A percentile compares a stretch with the other conserved stretches of the same genome.
phyloP scores from a whole-genome alignment of 768 basidiomycete species.

The Crepidotus variabilis region DNA sequence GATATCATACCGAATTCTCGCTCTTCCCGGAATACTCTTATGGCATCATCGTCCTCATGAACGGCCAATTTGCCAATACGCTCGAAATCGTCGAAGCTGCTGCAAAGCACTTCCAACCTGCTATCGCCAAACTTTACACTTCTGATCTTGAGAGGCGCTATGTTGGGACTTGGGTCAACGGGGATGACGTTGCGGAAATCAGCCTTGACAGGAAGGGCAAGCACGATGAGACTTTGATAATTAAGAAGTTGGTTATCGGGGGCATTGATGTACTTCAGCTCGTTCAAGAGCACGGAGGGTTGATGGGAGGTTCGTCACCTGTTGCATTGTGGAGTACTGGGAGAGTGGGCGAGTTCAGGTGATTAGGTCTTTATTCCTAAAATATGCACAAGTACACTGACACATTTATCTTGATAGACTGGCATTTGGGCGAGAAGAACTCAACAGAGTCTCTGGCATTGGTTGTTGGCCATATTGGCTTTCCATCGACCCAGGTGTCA shows the following conservation, averaged over 20 bases:
- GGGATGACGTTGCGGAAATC: constrained; percentile 23
- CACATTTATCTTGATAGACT: constrained; percentile 15
- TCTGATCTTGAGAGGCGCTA: constrained; percentile 22
- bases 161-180: constrained; percentile 31
- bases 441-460: constrained; percentile 22
- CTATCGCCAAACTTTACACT: constrained; percentile 28
- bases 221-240: constrained; percentile 16
- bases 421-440: constrained; percentile 23
- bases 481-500: constrained; percentile 22
- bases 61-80: constrained; percentile 31
- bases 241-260: constrained; percentile 28
- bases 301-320: not conserved
- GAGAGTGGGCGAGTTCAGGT: constrained; percentile 35
- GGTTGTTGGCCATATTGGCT: constrained; percentile 34
- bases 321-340: constrained; percentile 34
- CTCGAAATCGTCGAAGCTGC: constrained; percentile 27
- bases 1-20: constrained; percentile 36
- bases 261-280: constrained; percentile 30
- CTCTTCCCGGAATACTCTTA: constrained; percentile 36
- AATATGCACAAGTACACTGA: not conserved
- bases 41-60: constrained; percentile 37
- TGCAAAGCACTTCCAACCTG: constrained; percentile 28
- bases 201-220: constrained; percentile 23
- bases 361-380: not conserved
- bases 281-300: constrained; percentile 18